phyloP scores from a whole-genome alignment of 345 rosid species.

The Boechera divaricarpa region DNA sequence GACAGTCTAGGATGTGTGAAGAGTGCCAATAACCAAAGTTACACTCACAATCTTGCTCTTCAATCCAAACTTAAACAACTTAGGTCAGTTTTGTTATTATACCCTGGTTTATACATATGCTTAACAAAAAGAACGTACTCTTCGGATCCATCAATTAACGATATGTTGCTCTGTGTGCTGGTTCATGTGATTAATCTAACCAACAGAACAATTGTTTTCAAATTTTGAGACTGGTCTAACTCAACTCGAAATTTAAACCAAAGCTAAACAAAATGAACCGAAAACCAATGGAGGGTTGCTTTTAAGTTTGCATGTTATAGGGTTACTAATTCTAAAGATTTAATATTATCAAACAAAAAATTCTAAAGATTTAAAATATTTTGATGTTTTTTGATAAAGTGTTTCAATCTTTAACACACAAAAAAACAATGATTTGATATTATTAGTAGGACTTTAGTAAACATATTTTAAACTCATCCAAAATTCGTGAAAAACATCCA shows the following conservation, averaged over 20 bases:
- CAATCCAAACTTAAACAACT: conserved; percentile 56
- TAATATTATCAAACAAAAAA: neutral
- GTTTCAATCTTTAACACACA: too few relatives aligned
- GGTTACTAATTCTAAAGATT: neutral
- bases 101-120: neutral
- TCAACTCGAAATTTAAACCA: neutral
- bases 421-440: too few relatives aligned
- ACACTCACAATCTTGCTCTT: conserved; percentile 59
- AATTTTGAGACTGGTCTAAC: neutral
- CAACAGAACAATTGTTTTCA: too few relatives aligned
- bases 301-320: neutral
- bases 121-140: neutral
- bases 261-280: neutral
- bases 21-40: conserved; percentile 64
- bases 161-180: too few relatives aligned
- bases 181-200: too few relatives aligned
- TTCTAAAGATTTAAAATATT: neutral
- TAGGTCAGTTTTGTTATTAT: conserved; percentile 36
- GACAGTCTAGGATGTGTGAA: conserved; percentile 79
- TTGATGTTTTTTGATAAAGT: too few relatives aligned
- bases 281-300: neutral
- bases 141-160: neutral
- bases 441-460: neutral
- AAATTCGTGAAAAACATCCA: neutral
- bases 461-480: neutral